Evolutionary conservation across 148 eudicot genomes (phyloP).

Genomic region (Amaranthus hypochondriacus): DNA sequence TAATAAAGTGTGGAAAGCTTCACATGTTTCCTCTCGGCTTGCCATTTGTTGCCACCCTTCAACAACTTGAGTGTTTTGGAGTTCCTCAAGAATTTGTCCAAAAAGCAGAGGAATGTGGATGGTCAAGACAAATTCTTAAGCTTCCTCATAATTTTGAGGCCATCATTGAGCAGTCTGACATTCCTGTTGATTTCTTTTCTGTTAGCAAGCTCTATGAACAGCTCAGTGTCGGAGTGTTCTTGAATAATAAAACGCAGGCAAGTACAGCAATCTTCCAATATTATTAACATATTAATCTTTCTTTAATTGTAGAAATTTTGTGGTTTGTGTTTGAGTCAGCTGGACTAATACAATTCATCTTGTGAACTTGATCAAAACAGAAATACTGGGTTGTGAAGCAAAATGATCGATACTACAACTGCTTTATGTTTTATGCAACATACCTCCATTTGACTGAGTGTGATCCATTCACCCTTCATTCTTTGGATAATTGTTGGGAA

Average conservation of each 20-base stretch:
- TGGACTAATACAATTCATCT: too few relatives aligned
- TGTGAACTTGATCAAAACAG: neutral
- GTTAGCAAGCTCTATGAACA: slow-evolving; percentile 12
- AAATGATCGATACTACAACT: slow-evolving; percentile 10
- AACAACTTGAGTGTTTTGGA: slow-evolving; percentile 4
- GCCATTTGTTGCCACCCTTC: slow-evolving; percentile 8
- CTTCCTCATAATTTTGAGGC: slow-evolving; percentile 20
- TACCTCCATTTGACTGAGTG: neutral
- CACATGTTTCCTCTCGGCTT: slow-evolving; percentile 4
- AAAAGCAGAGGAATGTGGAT: neutral
- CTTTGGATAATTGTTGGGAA: neutral
- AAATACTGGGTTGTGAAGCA: slow-evolving; percentile 18
- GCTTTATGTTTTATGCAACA: slow-evolving; percentile 17
- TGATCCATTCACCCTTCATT: neutral
- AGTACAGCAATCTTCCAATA: neutral
- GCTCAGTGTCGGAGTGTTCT: slow-evolving; percentile 19
- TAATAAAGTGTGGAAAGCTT: slow-evolving; percentile 6
- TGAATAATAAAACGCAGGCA: slow-evolving; percentile 11
- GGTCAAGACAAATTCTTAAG: neutral
- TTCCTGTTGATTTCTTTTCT: slow-evolving; percentile 7
- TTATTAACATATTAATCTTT: neutral
- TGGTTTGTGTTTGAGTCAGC: too few relatives aligned
- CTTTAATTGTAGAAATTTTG: too few relatives aligned
- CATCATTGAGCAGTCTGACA: slow-evolving; percentile 11
- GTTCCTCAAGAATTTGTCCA: slow-evolving; percentile 3